Conservation (phyloP, 1,284 basidiomycete species). For the Pseudozyma flocculosa region DNA sequence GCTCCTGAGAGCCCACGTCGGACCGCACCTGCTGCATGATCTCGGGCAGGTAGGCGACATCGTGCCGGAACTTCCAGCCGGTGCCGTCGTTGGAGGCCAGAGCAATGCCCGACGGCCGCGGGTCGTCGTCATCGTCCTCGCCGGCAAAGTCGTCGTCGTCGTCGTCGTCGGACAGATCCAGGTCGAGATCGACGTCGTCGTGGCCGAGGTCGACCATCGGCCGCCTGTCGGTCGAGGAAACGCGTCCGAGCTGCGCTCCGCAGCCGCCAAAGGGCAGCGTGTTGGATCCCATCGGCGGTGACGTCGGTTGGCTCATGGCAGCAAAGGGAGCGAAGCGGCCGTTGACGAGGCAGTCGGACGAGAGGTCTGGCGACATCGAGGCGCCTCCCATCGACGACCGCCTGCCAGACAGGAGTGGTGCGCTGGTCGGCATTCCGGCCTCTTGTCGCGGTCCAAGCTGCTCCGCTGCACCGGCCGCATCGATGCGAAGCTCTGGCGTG, state of each 20-base stretch:
- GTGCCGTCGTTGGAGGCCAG: constrained; percentile 34
- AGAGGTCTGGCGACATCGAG: constrained; percentile 22
- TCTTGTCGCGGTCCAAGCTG: constrained; percentile 16
- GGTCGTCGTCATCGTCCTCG: constrained; percentile 1
- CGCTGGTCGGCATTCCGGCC: constrained; percentile 26
- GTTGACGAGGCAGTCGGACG: constrained; percentile 10
- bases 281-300: constrained; percentile 22
- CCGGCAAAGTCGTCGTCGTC: constrained; percentile 20
- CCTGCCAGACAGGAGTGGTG: constrained; percentile 22
- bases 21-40: constrained; percentile 13
- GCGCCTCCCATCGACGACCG: background rate
- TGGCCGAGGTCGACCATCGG: constrained; percentile 8
- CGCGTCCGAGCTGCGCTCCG: no score
- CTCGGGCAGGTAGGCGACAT: constrained; percentile 16
- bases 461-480: constrained; percentile 18
- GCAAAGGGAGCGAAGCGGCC: constrained; percentile 13
- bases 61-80: constrained; percentile 33
- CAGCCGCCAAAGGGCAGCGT: no score
- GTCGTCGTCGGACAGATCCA: constrained; percentile 47
- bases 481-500: constrained; percentile 19
- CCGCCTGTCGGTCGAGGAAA: background rate
- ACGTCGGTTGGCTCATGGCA: constrained; percentile 27
- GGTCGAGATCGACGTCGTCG: constrained; percentile 32
- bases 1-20: constrained; percentile 22
- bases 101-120: background rate